A percentile compares a stretch with the other conserved stretches of the same genome.
phyloP scores from a whole-genome alignment of 2,329 filamentous ascomycete genomes.

The Dryadomyces sulphureus region DNA sequence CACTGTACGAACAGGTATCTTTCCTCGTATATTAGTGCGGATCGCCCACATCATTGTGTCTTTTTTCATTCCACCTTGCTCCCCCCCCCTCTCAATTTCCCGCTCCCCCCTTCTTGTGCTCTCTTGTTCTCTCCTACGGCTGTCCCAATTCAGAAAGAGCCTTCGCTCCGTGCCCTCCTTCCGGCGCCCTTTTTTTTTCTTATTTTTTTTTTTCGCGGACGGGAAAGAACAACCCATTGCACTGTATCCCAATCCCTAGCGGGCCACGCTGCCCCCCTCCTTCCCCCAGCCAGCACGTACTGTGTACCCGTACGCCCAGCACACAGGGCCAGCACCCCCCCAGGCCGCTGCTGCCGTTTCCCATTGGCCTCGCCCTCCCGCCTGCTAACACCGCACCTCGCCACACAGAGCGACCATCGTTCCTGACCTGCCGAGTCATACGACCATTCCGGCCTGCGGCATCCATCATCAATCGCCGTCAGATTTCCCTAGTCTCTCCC shows the following conservation, averaged over 20 bases:
- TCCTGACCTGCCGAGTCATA: constrained; percentile 5
- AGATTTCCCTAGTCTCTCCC: constrained; percentile 1
- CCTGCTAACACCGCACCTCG: constrained; percentile 5
- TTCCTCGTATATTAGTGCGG: constrained; percentile 7
- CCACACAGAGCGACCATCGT: constrained; percentile 2
- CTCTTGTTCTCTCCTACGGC: too few species aligned
- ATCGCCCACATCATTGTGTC: constrained; percentile 2
- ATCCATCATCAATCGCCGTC: constrained; percentile 2
- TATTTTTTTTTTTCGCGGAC: neutral
- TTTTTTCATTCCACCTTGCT: neutral
- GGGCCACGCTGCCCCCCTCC: too few species aligned
- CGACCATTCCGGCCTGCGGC: constrained; percentile 3
- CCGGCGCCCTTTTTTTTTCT: neutral
- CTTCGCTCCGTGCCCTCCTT: neutral
- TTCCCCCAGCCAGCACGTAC: too few species aligned
- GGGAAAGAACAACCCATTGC: neutral
- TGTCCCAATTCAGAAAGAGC: too few species aligned
- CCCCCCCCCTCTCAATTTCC: constrained; percentile 2
- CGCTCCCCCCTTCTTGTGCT: neutral
- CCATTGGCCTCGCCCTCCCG: neutral
- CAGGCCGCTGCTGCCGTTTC: neutral
- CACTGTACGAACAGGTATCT: neutral
- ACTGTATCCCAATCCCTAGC: too few species aligned
- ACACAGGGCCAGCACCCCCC: neutral
- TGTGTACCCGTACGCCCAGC: too few species aligned